Evolutionary conservation across 1,284 basidiomycete species (phyloP).

Genomic region (Ustilago loliicola): DNA sequence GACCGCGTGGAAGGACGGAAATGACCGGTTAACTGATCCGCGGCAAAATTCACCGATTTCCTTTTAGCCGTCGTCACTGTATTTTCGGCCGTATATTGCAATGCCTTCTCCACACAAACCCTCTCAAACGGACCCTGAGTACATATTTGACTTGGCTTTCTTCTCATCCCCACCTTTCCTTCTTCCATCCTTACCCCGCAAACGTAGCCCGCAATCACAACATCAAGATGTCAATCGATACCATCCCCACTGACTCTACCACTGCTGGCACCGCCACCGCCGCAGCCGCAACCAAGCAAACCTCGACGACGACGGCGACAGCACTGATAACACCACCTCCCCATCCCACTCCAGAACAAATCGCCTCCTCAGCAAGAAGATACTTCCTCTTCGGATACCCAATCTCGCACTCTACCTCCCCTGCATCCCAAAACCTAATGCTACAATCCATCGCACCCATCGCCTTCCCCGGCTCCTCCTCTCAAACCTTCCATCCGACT

Average conservation of each 20-base stretch:
- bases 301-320: not conserved
- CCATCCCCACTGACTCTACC: conserved; percentile 1
- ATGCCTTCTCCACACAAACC: no score
- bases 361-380: conserved; percentile 35
- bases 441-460: conserved; percentile 44
- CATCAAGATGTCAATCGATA: conserved; percentile 20
- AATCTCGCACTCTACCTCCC: conserved; percentile 58
- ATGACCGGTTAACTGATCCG: no score
- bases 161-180: not conserved
- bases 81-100: no score
- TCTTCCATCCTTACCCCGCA: not conserved
- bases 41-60: no score
- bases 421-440: conserved; percentile 57
- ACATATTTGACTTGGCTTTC: not conserved
- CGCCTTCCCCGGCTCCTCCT: conserved; percentile 20
- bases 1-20: no score
- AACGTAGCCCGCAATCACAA: no score
- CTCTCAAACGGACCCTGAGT: not conserved
- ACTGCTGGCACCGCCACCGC: conserved; percentile 2
- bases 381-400: conserved; percentile 58
- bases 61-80: no score
- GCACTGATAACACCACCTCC: conserved; percentile 24
- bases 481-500: conserved; percentile 34
- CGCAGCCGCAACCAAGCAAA: not conserved
- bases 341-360: conserved; percentile 50